A percentile compares a stretch with the other conserved stretches of the same genome.
Conservation (phyloP, 129 eudicot species). For the Erigeron canadensis region DNA sequence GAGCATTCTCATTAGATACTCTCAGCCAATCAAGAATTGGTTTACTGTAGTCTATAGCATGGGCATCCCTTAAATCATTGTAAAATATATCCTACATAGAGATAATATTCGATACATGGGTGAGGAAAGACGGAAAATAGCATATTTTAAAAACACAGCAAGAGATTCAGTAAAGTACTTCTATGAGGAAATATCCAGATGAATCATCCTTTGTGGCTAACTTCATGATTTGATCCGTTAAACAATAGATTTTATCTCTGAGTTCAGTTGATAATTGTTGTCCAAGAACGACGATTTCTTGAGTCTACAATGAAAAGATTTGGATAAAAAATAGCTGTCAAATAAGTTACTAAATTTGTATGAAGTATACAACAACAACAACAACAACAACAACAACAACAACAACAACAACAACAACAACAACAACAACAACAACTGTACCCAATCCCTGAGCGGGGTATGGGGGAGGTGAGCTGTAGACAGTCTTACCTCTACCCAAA, state of each 20-base stretch:
- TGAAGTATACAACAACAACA: neutral
- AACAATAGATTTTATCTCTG: slow-evolving; percentile 69
- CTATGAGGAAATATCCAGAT: slow-evolving; percentile 87
- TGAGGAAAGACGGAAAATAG: neutral
- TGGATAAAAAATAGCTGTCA: slow-evolving; percentile 4
- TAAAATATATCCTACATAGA: slow-evolving; percentile 65
- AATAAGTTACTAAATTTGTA: neutral
- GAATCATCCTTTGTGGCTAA: slow-evolving; percentile 50
- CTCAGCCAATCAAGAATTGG: slow-evolving; percentile 74
- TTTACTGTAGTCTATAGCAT: slow-evolving; percentile 66
- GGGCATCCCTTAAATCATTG: slow-evolving; percentile 60
- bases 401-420: too few relatives aligned
- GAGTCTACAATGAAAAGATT: slow-evolving; percentile 46
- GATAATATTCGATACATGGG: neutral
- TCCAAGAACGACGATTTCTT: slow-evolving; percentile 83
- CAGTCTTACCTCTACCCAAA: too few relatives aligned
- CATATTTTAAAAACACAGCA: neutral
- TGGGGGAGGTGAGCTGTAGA: too few relatives aligned
- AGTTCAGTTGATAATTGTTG: slow-evolving; percentile 57
- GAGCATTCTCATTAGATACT: slow-evolving; percentile 56
- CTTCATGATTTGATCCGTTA: slow-evolving; percentile 71
- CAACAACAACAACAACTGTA: too few relatives aligned
- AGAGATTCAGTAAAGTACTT: slow-evolving; percentile 33
- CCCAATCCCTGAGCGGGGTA: too few relatives aligned
- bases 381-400: too few relatives aligned